Percentiles rank a stretch among this genome's conserved stretches.
phyloP scores from a whole-genome alignment of 1,139 yeast species.

The Zygotorulaspora mrakii region DNA sequence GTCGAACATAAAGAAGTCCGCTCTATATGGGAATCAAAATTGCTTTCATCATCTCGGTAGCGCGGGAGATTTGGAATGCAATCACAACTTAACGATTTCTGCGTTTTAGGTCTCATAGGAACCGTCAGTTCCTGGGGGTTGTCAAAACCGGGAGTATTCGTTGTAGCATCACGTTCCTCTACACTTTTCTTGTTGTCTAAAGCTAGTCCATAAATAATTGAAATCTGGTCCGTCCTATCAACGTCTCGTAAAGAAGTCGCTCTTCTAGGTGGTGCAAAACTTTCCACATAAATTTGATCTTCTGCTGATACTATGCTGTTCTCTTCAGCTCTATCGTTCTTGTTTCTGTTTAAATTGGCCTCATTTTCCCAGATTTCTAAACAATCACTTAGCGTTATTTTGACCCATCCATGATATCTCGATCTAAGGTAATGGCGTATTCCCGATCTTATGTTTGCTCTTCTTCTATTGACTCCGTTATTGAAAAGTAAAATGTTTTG shows the following conservation, averaged over 20 bases:
- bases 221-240: conserved; percentile 3
- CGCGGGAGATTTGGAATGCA: conserved; percentile 15
- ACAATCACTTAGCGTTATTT: conserved; percentile 28
- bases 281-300: conserved; percentile 11
- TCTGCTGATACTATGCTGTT: conserved; percentile 6
- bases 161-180: too few relatives aligned
- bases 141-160: too few relatives aligned
- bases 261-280: conserved; percentile 10
- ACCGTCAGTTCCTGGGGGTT: conserved; percentile 6
- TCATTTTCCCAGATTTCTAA: conserved; percentile 33
- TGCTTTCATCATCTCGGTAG: neutral
- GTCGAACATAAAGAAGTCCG: neutral
- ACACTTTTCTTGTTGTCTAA: too few relatives aligned
- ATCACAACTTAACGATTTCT: conserved; percentile 22
- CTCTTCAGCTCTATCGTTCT: conserved; percentile 6
- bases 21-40: neutral
- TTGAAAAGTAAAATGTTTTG: conserved; percentile 21
- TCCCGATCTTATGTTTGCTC: conserved; percentile 20
- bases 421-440: conserved; percentile 28
- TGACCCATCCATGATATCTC: conserved; percentile 29
- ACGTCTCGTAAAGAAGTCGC: conserved; percentile 14
- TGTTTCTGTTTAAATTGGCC: conserved; percentile 11
- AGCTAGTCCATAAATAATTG: conserved; percentile 2
- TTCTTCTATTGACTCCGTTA: conserved; percentile 19
- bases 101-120: conserved; percentile 11